Base-by-base conservation (phyloP, 768 basidiomycete genomes). In the Collybia nuda region DNA sequence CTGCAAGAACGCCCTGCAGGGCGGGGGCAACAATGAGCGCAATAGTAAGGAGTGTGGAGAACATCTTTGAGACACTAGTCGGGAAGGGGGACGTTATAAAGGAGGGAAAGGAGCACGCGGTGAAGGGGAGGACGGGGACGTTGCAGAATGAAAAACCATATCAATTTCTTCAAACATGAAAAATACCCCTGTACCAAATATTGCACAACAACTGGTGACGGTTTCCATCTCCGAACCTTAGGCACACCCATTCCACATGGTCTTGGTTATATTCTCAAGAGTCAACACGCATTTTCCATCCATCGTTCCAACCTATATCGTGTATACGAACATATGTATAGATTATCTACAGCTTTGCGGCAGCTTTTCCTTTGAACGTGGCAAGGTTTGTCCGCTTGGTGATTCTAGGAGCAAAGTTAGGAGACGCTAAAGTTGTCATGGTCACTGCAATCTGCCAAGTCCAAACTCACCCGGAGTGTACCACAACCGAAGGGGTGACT, bases 21-120 rank as follows among this genome's bases (percentile, higher is more conserved):
- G 77, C 77, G 65, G 84, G 71, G 57, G 73, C 63, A 62, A 78
- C 67, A 73, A 90, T 69, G 84, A 90, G 80, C 61, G 86, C 75
- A 71, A 81, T 64, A 53, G 79, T 77, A 88, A 89, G 45, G 88
- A 91, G 70, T 71, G 90, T 88, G 74, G 81, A 72, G 79, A 84
- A 84, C 90, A 91, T 92, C 69, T 67, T 79, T 68, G 57, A 53
- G 21, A 47, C 56, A 61, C 60, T 67, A 64, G 60, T 59, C 53
- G 58, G 51, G 56, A 56, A 56, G 54, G 40, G 40, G 56, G 61
- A 56, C 50, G 63, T 66, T 66, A 62, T 59, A 64, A 64, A 50
- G 57, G 61, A 55, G 60, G 49, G 56, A 56, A 60, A 58, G 51
- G 58, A 49, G 46, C 54, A 66, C 52, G 63, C 54, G 65, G 59